Conservation (phyloP, 2,329 filamentous ascomycete genomes). For the Cercospora canescens region DNA sequence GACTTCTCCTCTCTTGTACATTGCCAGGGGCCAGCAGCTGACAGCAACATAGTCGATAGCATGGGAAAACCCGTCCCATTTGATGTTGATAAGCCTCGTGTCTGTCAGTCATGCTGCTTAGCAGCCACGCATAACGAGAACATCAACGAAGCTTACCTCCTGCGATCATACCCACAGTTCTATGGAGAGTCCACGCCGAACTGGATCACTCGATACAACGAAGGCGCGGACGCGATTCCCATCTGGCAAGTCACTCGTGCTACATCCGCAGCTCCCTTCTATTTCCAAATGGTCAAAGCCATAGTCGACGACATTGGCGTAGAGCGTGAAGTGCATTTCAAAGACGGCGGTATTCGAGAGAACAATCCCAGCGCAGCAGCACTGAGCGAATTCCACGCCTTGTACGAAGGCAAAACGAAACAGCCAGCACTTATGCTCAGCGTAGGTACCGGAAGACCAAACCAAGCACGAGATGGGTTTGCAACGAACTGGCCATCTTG, state of each 20-base stretch:
- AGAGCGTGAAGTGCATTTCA: conserved; percentile 41
- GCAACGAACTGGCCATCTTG: conserved; percentile 47
- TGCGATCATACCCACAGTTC: conserved; percentile 50
- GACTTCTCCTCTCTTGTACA: too few species aligned
- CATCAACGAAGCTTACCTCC: conserved; percentile 50
- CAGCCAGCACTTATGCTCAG: conserved; percentile 48
- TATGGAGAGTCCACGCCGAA: conserved; percentile 43
- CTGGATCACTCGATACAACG: conserved; percentile 50
- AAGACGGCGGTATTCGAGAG: conserved; percentile 53
- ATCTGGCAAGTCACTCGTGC: conserved; percentile 56
- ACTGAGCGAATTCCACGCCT: conserved; percentile 48
- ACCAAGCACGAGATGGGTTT: conserved; percentile 48
- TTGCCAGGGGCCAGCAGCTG: conserved; percentile 16
- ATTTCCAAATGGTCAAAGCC: conserved; percentile 51
- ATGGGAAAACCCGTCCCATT: conserved; percentile 25
- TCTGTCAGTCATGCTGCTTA: conserved; percentile 46
- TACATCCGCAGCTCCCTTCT: conserved; percentile 55
- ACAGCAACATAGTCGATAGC: not conserved
- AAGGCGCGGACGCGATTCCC: conserved; percentile 45
- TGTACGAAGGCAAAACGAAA: conserved; percentile 43
- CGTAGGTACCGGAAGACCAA: conserved; percentile 49
- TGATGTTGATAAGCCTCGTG: conserved; percentile 34
- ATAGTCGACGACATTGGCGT: conserved; percentile 40
- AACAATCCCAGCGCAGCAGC: conserved; percentile 53
- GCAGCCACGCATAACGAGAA: conserved; percentile 50